phyloP scores from a whole-genome alignment of 192 early-diverging fungal species.

The Podila epicladia region DNA sequence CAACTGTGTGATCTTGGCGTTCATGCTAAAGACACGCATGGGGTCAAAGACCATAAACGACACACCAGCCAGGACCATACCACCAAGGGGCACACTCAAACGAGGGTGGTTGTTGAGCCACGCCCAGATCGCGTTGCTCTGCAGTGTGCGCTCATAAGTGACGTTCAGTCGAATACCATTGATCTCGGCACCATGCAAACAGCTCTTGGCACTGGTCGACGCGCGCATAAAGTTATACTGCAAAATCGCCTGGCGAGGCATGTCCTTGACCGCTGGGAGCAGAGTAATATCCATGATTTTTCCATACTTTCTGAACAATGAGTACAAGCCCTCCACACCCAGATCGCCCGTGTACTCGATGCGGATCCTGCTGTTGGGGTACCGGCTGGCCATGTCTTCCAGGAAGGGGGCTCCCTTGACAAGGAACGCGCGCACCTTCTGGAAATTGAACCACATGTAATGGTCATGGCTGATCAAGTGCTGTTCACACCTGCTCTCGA shows the following conservation, averaged over 20 bases:
- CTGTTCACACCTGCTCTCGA: slow-evolving; percentile 52
- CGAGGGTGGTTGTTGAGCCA: slow-evolving; percentile 40
- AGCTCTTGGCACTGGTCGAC: slow-evolving; percentile 91
- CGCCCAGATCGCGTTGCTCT: slow-evolving; percentile 35
- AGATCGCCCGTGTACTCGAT: slow-evolving; percentile 38
- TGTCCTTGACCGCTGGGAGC: slow-evolving; percentile 69
- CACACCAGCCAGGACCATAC: slow-evolving; percentile 71
- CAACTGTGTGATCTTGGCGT: slow-evolving; percentile 85
- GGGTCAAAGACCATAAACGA: slow-evolving; percentile 92
- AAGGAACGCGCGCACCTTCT: slow-evolving; percentile 67
- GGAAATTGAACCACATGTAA: slow-evolving; percentile 75
- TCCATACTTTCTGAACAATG: slow-evolving; percentile 81
- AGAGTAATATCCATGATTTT: slow-evolving; percentile 81
- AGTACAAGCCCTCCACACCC: slow-evolving; percentile 61
- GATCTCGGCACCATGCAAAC: slow-evolving; percentile 83
- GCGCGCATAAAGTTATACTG: slow-evolving; percentile 79
- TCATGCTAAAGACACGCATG: slow-evolving; percentile 88
- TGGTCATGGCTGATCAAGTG: slow-evolving; percentile 64
- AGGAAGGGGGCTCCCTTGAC: slow-evolving; percentile 78
- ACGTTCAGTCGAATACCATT: slow-evolving; percentile 71
- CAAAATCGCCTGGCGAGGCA: slow-evolving; percentile 80
- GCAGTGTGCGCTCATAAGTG: slow-evolving; percentile 67
- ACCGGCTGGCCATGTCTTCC: slow-evolving; percentile 73
- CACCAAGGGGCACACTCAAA: slow-evolving; percentile 29
- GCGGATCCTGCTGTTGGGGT: slow-evolving; percentile 53